These are phyloP conservation scores for Suhomyces faveliae DNA, from an alignment of 805 yeast species.

Conservation along the genomic window DNA sequence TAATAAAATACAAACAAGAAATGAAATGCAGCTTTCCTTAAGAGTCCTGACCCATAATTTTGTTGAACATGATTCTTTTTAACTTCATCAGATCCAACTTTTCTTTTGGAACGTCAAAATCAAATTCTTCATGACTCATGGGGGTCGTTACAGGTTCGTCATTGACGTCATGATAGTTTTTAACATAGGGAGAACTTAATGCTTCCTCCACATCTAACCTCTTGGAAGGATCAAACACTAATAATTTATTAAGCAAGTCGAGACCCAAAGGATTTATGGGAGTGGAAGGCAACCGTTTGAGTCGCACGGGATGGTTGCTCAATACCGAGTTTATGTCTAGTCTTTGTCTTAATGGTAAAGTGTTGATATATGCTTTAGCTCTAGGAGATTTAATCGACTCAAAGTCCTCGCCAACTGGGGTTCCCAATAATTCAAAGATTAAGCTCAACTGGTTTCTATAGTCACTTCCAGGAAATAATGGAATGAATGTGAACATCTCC, in stretches of 20 bases:
- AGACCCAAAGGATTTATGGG: conserved; percentile 27
- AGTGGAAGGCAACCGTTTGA: conserved; percentile 12
- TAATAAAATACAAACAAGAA: conserved; percentile 1
- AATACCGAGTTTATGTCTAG: conserved; percentile 18
- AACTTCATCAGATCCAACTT: conserved; percentile 8
- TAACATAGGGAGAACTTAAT: conserved; percentile 9
- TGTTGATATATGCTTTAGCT: conserved; percentile 24
- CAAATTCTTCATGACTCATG: conserved; percentile 25
- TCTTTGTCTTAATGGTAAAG: conserved; percentile 22
- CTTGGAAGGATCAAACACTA: conserved; percentile 8
- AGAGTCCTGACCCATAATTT: conserved; percentile 6
- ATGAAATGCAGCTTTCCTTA: background rate
- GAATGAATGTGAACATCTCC: conserved; percentile 60
- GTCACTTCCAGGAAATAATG: conserved; percentile 75
- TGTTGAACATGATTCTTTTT: conserved; percentile 8
- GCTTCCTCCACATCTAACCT: conserved; percentile 12
- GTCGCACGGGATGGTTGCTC: conserved; percentile 20
- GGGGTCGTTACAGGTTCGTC: conserved; percentile 31
- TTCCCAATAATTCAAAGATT: conserved; percentile 67
- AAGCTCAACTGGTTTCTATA: conserved; percentile 65
- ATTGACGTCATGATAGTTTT: conserved; percentile 16
- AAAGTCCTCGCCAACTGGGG: conserved; percentile 46
- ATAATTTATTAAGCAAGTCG: conserved; percentile 17
- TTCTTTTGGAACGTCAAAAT: conserved; percentile 20
- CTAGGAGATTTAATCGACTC: conserved; percentile 22